Evolutionary conservation across 1,284 basidiomycete genomes (phyloP).

Genomic region (Tetrapyrgos nigripes): DNA sequence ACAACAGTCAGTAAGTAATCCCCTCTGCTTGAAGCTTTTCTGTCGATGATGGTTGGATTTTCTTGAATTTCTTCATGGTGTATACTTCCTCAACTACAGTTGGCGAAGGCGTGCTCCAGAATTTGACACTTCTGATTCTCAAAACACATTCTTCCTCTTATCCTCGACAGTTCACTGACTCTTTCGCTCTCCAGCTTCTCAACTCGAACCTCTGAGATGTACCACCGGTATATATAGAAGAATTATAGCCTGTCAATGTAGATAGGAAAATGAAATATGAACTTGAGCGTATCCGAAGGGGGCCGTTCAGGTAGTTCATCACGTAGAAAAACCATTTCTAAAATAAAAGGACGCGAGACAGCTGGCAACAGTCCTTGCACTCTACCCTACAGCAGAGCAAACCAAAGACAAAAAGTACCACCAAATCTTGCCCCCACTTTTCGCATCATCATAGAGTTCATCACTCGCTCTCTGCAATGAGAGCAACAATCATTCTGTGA

Average conservation of each 20-base stretch:
- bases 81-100: slow-evolving; percentile 54
- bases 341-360: neutral
- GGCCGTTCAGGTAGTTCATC: neutral
- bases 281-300: neutral
- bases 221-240: neutral
- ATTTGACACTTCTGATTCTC: slow-evolving; percentile 75
- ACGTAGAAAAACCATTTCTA: neutral
- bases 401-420: slow-evolving; percentile 4
- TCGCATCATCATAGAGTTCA: neutral
- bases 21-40: too few species aligned
- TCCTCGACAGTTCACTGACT: slow-evolving; percentile 1
- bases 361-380: neutral
- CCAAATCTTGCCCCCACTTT: slow-evolving; percentile 1
- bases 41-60: slow-evolving; percentile 58
- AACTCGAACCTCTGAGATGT: too few species aligned
- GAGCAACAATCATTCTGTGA: slow-evolving; percentile 83
- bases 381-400: neutral
- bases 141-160: slow-evolving; percentile 2
- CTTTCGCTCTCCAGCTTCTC: neutral
- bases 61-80: slow-evolving; percentile 90
- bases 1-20: too few species aligned
- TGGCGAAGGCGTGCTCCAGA: slow-evolving; percentile 72
- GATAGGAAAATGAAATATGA: neutral
- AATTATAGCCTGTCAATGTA: neutral
- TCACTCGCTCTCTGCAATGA: slow-evolving; percentile 82